Base-by-base conservation (phyloP, 2,329 filamentous ascomycete genomes). In the Microsporum canis region DNA sequence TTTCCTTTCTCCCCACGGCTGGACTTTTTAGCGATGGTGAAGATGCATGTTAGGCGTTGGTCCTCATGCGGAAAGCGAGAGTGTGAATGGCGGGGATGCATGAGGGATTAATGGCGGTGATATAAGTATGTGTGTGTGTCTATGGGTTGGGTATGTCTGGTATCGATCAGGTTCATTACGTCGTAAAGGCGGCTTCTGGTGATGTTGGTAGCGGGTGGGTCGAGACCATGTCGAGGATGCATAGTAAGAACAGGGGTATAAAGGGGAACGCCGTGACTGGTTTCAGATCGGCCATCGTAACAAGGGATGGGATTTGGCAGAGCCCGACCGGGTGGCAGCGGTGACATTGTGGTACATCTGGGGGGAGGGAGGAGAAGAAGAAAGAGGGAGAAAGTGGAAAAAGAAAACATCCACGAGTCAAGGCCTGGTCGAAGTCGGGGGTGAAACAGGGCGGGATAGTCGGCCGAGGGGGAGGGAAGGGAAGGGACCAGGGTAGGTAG, bases 121-220 rank as follows among this genome's bases (percentile, higher is more conserved):
- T 31, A 55, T 10, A 12, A 27, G 27, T n/a, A 34, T 12, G 10
- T 3, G 5, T 4, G 5, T 14, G 4, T 47, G 7, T 55, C 51
- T 55, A 55, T 55, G 51, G 51, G 29, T 55, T 55, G 51, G 33
- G 33, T 55, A 55, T 55, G 51, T n/a, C 51, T 55, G 51, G 51
- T 55, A 55, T 55, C 51, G 33, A 55, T 55, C 51, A 31, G 33
- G 51, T 31, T 47, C 33, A 34, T 55, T 55, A 55, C 51, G 23
- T 55, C 51, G 51, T 55, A 36, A 53, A 33, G 49, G 27, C 10
- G 29, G n/a, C 14, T 36, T 29, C 36, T n/a, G 51, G 51, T 55
- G 12, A 6, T 51, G 27, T 12, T 51, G 45, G 43, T 23, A 23
- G 23, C 23, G 14, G 23, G 45, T 33, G 51, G 51, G 33, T 10